Conservation (phyloP, 1,284 basidiomycete species). For the Quambalaria eucalypti region DNA sequence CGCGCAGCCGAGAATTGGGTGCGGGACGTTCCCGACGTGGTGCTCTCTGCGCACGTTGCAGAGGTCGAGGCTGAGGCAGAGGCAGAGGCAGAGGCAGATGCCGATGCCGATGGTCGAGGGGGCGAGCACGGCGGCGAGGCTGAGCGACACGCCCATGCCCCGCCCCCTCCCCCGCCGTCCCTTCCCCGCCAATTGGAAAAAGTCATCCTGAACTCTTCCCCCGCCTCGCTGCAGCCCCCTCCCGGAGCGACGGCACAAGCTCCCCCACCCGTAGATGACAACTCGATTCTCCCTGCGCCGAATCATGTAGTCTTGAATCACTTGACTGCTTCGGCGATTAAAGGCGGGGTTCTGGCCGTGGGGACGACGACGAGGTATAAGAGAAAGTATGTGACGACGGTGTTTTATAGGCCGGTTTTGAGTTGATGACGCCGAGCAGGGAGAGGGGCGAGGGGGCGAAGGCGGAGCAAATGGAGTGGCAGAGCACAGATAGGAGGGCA, state of each 20-base stretch:
- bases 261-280: slow-evolving; percentile 64
- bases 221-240: no score
- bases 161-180: slow-evolving; percentile 52
- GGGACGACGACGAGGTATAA: slow-evolving; percentile 86
- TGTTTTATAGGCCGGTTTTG: slow-evolving; percentile 51
- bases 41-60: slow-evolving; percentile 42
- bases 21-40: slow-evolving; percentile 44
- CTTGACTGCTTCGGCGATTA: slow-evolving; percentile 87
- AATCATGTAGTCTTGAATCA: slow-evolving; percentile 93
- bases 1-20: slow-evolving; percentile 43
- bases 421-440: background rate
- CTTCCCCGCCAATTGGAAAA: slow-evolving; percentile 87
- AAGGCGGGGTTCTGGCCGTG: slow-evolving; percentile 85
- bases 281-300: slow-evolving; percentile 82
- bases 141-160: no score
- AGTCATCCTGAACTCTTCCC: slow-evolving; percentile 69
- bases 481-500: background rate
- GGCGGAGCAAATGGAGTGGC: no score
- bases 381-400: slow-evolving; percentile 71
- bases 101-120: slow-evolving; percentile 1
- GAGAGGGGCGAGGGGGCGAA: no score
- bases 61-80: slow-evolving; percentile 36
- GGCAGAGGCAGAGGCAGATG: slow-evolving; percentile 16
- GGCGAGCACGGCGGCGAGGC: no score
- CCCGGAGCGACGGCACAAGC: slow-evolving; percentile 17